Evolutionary conservation across 495 filamentous ascomycete genomes (phyloP), one percentile per base, ranked within the genome.

Genomic region (Aeminium ludgeri): DNA sequence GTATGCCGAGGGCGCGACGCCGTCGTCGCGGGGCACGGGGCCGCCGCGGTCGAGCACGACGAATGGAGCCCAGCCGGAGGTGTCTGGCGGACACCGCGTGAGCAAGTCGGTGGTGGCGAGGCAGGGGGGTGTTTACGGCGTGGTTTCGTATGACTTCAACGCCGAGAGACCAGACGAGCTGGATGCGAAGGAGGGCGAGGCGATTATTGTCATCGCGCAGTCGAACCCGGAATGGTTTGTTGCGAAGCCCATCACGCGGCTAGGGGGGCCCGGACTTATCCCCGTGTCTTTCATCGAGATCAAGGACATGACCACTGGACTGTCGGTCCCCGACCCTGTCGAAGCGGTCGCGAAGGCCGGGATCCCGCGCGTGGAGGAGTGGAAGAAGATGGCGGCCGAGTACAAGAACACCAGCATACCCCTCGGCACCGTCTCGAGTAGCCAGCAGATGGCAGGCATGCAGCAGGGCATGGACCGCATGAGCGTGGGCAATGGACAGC

Each of bases 161-260:
- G 91, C 89, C 1, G 91, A 97, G 59, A 69, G 91, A 38, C 82
- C 86, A 1, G 91, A 96, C 50, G 89, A 97, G 59, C 60, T 97
- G 47, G 87, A 95, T 47, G 91, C 91, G 19, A 91, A 89, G 58
- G 75, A 79, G 34, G 91, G 89, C 41, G 89, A 97, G 59, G 81
- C 84, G 28, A 95, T 97, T 53, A 94, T 97, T 42, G 86, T 96
- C 20, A 96, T 96, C 56, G 89, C 89, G 30, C 89, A 95, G 59
- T 96, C 89, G n/a, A 95, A 96, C 52, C 86, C 87, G 28, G 89
- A 97, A 58, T 97, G 89, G 89, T 97, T 95, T 53, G 89, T 97
- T 51, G 91, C 91, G 12, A 97, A 97, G 62, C 91, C 89, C 6
- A 97, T 96, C 54, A 86, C 87, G 39, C 70, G 91, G 49, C 68